Percentiles rank a stretch among this genome's conserved stretches.
phyloP scores from a whole-genome alignment of 345 rosid species.

The Acer campestre region DNA sequence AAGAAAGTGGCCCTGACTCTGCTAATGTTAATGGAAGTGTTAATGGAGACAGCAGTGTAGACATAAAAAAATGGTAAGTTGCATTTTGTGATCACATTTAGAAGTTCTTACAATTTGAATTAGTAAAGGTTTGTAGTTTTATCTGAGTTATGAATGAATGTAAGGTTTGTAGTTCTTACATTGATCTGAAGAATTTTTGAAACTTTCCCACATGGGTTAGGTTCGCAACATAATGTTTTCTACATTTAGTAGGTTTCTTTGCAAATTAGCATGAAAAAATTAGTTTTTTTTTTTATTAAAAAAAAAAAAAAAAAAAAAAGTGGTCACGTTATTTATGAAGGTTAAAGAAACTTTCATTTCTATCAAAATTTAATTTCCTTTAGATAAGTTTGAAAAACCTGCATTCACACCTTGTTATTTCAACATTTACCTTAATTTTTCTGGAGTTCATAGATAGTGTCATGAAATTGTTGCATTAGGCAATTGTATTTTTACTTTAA shows the following conservation, averaged over 20 bases:
- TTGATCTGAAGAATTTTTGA: background rate
- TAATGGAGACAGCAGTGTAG: slow-evolving; percentile 34
- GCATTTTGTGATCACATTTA: background rate
- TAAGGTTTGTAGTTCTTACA: no score
- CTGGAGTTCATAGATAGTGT: background rate
- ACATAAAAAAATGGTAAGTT: slow-evolving; percentile 50
- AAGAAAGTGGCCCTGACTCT: slow-evolving; percentile 39
- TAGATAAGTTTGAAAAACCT: background rate
- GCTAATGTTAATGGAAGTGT: slow-evolving; percentile 35
- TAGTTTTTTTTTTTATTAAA: no score
- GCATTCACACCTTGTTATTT: background rate
- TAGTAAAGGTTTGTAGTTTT: background rate
- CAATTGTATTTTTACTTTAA: background rate
- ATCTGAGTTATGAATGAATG: background rate
- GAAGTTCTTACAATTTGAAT: background rate
- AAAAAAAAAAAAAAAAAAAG: background rate
- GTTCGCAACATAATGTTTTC: background rate
- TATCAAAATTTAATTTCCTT: background rate
- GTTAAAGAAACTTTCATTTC: background rate
- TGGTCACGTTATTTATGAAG: background rate
- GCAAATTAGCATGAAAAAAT: background rate
- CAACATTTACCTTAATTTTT: background rate
- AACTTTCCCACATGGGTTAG: background rate
- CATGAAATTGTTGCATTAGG: background rate
- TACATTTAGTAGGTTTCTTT: background rate